Evolutionary conservation across 73 alveolate species (phyloP).

Genomic region (Effrenium voratum): DNA sequence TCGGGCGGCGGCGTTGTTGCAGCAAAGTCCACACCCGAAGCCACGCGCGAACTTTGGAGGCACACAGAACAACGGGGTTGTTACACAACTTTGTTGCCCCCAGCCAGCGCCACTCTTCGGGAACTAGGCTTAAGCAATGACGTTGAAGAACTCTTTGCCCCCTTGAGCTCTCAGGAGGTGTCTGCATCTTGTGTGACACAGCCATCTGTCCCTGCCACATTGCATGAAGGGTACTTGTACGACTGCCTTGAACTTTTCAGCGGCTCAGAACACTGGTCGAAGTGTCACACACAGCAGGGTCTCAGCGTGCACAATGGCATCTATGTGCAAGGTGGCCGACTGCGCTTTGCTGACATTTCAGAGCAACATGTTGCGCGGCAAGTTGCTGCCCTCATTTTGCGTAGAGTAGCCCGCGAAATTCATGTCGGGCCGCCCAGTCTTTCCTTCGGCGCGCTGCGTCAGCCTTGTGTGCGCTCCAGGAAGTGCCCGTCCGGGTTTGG

Average conservation of each 20-base stretch:
- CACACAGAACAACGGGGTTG: slow-evolving; percentile 30
- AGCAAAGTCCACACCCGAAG: background rate
- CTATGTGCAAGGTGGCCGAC: background rate
- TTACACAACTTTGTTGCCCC: background rate
- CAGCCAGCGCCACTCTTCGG: background rate
- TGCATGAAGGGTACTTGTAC: background rate
- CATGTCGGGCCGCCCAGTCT: too few relatives aligned
- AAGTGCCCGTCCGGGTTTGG: background rate
- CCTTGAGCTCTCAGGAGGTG: too few relatives aligned
- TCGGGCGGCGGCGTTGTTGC: background rate
- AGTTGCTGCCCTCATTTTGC: too few relatives aligned
- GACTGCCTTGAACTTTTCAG: background rate
- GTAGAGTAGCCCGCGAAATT: too few relatives aligned
- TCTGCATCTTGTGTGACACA: too few relatives aligned
- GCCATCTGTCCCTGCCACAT: background rate
- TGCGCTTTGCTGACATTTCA: background rate
- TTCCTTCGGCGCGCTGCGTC: background rate
- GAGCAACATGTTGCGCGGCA: too few relatives aligned
- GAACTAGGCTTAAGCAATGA: background rate
- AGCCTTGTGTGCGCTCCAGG: background rate
- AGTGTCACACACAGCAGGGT: background rate
- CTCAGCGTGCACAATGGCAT: background rate
- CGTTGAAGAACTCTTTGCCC: background rate
- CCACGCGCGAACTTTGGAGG: slow-evolving; percentile 17
- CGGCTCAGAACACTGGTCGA: background rate